phyloP scores from a whole-genome alignment of 306 rosid species.

The Cucurbita maxima region DNA sequence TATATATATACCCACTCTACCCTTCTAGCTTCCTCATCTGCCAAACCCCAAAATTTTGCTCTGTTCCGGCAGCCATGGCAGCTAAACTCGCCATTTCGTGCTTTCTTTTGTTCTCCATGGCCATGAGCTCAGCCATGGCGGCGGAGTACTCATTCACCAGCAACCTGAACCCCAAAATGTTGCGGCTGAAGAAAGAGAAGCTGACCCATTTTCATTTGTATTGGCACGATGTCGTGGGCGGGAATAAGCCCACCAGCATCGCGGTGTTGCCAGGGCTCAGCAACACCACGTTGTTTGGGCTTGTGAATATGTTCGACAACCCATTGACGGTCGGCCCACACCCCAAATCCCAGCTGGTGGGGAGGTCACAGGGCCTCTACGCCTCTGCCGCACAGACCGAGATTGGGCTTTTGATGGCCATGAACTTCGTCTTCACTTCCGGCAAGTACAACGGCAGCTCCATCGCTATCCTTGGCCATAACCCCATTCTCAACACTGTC shows the following conservation, averaged over 20 bases:
- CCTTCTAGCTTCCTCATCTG: neutral
- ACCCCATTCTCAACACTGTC: conserved; percentile 20
- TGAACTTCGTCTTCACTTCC: conserved; percentile 44
- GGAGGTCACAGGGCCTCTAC: conserved; percentile 27
- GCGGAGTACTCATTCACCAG: conserved; percentile 10
- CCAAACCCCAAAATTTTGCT: neutral
- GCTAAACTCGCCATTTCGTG: neutral
- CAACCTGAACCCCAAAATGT: conserved; percentile 11
- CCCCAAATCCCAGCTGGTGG: conserved; percentile 16
- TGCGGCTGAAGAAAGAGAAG: conserved; percentile 28
- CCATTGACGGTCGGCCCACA: conserved; percentile 16
- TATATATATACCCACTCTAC: neutral
- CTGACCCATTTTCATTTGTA: conserved; percentile 47
- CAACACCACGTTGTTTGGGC: conserved; percentile 13
- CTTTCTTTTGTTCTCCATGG: conserved; percentile 3
- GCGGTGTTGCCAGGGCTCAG: neutral
- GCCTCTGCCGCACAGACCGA: conserved; percentile 11
- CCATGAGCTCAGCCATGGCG: neutral
- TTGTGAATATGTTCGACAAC: conserved; percentile 16
- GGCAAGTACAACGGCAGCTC: conserved; percentile 74
- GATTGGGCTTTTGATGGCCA: conserved; percentile 33
- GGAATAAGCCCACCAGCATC: conserved; percentile 13
- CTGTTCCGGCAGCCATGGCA: neutral
- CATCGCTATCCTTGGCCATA: conserved; percentile 49
- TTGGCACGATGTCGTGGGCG: conserved; percentile 43